These are phyloP conservation scores for Aureobasidium pullulans DNA, from an alignment of 2,329 filamentous ascomycete species.

Conservation along the genomic window DNA sequence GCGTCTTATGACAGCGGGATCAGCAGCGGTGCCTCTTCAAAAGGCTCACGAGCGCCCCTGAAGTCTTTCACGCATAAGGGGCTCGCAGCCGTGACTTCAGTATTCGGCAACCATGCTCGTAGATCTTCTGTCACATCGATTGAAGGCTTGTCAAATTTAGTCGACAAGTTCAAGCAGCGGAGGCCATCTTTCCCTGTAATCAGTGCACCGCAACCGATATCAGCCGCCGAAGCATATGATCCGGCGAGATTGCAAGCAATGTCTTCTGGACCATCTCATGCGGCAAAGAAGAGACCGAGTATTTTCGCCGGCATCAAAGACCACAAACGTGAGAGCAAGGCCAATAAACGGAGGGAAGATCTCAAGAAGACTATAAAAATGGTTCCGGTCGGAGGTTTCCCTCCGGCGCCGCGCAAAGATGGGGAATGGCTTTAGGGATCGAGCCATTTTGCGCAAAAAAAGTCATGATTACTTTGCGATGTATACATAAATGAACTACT, in stretches of 20 bases:
- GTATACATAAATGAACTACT: not conserved
- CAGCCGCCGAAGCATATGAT: not conserved
- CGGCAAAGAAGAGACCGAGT: not conserved
- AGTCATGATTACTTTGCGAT: not conserved
- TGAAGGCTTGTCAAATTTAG: not conserved
- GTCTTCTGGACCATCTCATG: not conserved
- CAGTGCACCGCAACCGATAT: not conserved
- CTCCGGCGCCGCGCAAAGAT: not conserved
- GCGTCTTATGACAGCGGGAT: not conserved
- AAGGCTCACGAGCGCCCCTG: not conserved
- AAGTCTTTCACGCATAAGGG: not conserved
- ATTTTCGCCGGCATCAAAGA: not conserved
- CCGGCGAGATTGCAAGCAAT: not conserved
- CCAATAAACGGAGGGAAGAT: conserved; percentile 25
- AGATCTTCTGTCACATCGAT: not conserved
- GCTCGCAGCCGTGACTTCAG: not conserved
- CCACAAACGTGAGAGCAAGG: conserved; percentile 17
- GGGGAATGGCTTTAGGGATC: not conserved
- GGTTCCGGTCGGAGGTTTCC: conserved; percentile 14
- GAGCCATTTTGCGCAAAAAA: not conserved
- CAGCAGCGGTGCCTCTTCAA: not conserved
- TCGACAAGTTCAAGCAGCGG: not conserved
- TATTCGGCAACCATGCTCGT: not conserved
- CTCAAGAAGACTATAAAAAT: conserved; percentile 27
- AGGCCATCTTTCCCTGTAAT: not conserved